Evolutionary conservation across 495 filamentous ascomycete genomes (phyloP).

Genomic region (Neurospora terricola): DNA sequence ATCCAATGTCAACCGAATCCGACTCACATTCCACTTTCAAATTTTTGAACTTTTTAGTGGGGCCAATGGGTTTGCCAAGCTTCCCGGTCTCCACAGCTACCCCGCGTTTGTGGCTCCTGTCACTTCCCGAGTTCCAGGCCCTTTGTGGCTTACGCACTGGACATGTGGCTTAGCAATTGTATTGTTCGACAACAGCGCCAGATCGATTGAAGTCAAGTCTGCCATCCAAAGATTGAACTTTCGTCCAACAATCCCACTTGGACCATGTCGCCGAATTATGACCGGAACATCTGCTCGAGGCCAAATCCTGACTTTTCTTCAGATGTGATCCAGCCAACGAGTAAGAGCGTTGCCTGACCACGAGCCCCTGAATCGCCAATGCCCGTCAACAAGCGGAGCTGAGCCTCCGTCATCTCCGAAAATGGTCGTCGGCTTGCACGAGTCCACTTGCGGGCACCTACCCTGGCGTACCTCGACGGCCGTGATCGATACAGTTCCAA

Average conservation of each 20-base stretch:
- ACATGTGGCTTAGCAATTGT: neutral
- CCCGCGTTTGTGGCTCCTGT: neutral
- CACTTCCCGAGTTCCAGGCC: neutral
- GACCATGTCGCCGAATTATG: neutral
- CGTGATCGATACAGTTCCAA: neutral
- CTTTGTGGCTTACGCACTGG: neutral
- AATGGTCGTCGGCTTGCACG: neutral
- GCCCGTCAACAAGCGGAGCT: neutral
- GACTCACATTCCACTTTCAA: neutral
- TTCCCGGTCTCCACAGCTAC: neutral
- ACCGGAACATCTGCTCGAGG: neutral
- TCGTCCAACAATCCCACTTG: neutral
- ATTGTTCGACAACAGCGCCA: neutral
- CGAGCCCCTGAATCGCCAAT: neutral
- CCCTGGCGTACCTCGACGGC: neutral
- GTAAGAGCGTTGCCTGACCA: neutral
- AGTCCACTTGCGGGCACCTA: neutral
- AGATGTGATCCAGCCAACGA: neutral
- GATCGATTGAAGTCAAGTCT: neutral
- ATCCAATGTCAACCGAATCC: neutral
- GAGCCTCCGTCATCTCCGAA: neutral
- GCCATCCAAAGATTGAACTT: neutral
- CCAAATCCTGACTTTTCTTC: neutral
- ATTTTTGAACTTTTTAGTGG: constrained; percentile 23
- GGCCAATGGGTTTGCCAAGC: neutral